Base-by-base conservation (phyloP, 2,329 filamentous ascomycete species). In the Fusarium penzigii region DNA sequence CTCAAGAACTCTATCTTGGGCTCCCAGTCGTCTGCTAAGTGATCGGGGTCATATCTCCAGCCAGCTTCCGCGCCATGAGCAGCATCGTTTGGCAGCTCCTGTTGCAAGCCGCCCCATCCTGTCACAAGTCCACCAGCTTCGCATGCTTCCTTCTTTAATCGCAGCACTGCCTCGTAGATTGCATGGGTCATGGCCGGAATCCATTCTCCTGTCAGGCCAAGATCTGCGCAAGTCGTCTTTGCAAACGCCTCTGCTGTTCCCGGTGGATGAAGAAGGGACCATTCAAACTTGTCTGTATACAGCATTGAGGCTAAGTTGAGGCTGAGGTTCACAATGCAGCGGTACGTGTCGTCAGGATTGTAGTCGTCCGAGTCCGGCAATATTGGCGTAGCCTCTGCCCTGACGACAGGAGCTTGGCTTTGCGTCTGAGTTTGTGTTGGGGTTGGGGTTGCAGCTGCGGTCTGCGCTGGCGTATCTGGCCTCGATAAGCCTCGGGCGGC, bases 201-300 rank as follows among this genome's bases (percentile, higher is more conserved):
- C 92, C 94, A 99, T 74, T 99, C 94, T 42, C 92, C 91, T 7
- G 87, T 81, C 48, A 99, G 77, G 7, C 93, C 93, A 9, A 99
- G 78, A 68, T 99, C 94, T 29, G 91, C 89, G 68, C 94, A 97
- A 0, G 94, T 97, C 59, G 91, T 85, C 68, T 90, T 91, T 34
- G 94, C 92, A 70, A 97, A 97, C 12, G 88, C 85, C 70, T 99
- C 93, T 0, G 94, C 91, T 40, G 93, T 92, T 17, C 93, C 93
- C 2, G 92, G 89, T 3, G 92, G 92, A 65, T 97, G 92, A 16
- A 96, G 79, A 17, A 99, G 78, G 6, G 93, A 97, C 93, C 93
- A 97, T 70, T 97, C 93, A 59, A 99, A 97, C 67, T 92, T 96
- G 78, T 99, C 94, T 4, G 90, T 95, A 72, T 97, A 97, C 12